Evolutionary conservation across 2,329 filamentous ascomycete genomes (phyloP).

Genomic region (Alternaria rosae): DNA sequence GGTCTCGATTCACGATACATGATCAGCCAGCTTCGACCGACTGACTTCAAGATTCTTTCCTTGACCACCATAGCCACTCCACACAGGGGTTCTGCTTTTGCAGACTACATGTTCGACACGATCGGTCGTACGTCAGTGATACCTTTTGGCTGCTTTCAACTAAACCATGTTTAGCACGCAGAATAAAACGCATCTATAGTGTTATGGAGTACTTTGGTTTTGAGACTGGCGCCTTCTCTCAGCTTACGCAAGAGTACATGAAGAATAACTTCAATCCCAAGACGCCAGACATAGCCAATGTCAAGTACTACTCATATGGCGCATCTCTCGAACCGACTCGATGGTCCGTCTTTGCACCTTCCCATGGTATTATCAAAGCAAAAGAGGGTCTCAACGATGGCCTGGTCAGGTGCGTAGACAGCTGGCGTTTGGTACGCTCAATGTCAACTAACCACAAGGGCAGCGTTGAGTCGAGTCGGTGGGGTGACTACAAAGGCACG

Average conservation of each 20-base stretch:
- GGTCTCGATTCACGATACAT: slow-evolving; percentile 70
- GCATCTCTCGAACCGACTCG: slow-evolving; percentile 63
- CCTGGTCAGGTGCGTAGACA: slow-evolving; percentile 59
- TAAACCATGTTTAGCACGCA: slow-evolving; percentile 44
- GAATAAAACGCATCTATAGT: slow-evolving; percentile 63
- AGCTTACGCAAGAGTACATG: slow-evolving; percentile 68
- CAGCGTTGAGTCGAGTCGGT: slow-evolving; percentile 64
- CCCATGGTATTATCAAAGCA: slow-evolving; percentile 62
- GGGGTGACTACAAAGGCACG: slow-evolving; percentile 70
- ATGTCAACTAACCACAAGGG: background rate
- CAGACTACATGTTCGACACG: slow-evolving; percentile 66
- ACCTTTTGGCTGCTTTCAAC: slow-evolving; percentile 12
- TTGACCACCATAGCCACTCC: slow-evolving; percentile 70
- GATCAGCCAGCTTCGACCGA: slow-evolving; percentile 65
- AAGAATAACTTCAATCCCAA: slow-evolving; percentile 64
- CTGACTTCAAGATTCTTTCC: slow-evolving; percentile 77
- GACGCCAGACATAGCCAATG: slow-evolving; percentile 62
- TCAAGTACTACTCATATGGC: slow-evolving; percentile 70
- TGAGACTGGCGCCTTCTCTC: slow-evolving; percentile 67
- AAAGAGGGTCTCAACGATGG: slow-evolving; percentile 69
- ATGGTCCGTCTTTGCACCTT: slow-evolving; percentile 65
- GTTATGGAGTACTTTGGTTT: slow-evolving; percentile 62
- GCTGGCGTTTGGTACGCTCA: background rate
- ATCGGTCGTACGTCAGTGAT: slow-evolving; percentile 62
- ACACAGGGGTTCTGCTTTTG: slow-evolving; percentile 67